Base-by-base conservation (phyloP, 352 stramenopile genomes). In the Phytophthora pini region DNA sequence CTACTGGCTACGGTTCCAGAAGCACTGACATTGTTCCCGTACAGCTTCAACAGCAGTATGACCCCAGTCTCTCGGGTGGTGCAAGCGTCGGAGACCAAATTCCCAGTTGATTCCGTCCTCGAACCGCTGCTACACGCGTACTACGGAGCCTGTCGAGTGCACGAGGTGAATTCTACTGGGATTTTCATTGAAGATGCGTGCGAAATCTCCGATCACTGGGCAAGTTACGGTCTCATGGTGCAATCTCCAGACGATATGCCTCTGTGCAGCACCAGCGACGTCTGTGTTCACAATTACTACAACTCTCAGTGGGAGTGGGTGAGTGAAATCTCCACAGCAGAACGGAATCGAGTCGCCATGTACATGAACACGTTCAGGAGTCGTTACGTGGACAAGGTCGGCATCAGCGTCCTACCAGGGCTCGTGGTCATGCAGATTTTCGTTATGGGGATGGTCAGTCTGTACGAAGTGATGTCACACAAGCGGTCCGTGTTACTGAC, bases 341-440 rank as follows among this genome's bases (percentile, higher is more conserved):
- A 43, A 15, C 46, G 46, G 26, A 57, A 65, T 13, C 59, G 59
- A 15, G 52, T 70, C 22, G 49, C 22, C 15, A 74, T 65, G 36
- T 60, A 52, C 41, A 56, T 56, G 53, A 74, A 66, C 49, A 60
- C 50, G 1, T 70, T 70, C 13, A 36, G 61, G 5, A 65, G 26
- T 51, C 60, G 66, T 4, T 74, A 66, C 22, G 49, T 49, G 2
- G 60, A 70, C 11, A 61, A 45, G 4, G 60, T 74, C 13, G 40
- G 31, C 0, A 49, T 70, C 6, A 72, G 58, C 27, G 57, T 70
- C 1, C 36, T 71, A 1, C 69, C 69, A 13, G 65, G 57, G 1
- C 3, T 74, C 4, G 65, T 77, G 4, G 64, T 77, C 10, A 38
- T 67, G 27, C 69, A 74, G 51, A 68, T 74, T n/a, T 62, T 77